Evolutionary conservation across 495 filamentous ascomycete species (phyloP).

Genomic region (Xylaria bambusicola): DNA sequence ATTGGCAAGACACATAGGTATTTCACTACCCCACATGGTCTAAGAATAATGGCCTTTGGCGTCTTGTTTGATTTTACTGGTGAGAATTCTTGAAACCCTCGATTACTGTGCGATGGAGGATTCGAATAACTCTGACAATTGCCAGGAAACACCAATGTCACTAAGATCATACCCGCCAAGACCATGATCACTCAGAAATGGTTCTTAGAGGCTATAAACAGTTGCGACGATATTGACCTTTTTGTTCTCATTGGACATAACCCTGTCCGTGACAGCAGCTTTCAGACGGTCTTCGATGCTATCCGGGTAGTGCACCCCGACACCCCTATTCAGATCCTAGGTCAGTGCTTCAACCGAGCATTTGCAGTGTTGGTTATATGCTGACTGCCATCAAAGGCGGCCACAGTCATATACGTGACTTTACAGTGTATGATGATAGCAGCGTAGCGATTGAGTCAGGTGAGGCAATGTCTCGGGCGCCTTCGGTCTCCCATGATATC

Average conservation of each 20-base stretch:
- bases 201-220: slow-evolving; percentile 71
- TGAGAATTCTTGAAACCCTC: too few species aligned
- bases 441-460: slow-evolving; percentile 73
- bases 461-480: slow-evolving; percentile 15
- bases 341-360: slow-evolving; percentile 6
- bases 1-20: slow-evolving; percentile 71
- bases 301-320: slow-evolving; percentile 67
- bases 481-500: neutral
- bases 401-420: slow-evolving; percentile 81
- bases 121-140: slow-evolving; percentile 35
- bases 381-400: slow-evolving; percentile 45
- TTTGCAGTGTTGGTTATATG: neutral
- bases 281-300: slow-evolving; percentile 60
- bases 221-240: slow-evolving; percentile 65
- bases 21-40: slow-evolving; percentile 71
- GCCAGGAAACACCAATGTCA: slow-evolving; percentile 34
- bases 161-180: slow-evolving; percentile 48
- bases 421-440: slow-evolving; percentile 67
- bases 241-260: slow-evolving; percentile 76
- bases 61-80: slow-evolving; percentile 81
- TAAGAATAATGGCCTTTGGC: slow-evolving; percentile 76
- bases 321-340: slow-evolving; percentile 79
- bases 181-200: slow-evolving; percentile 70
- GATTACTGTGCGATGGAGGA: slow-evolving; percentile 69
- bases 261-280: slow-evolving; percentile 57